Percentiles rank a stretch among this genome's conserved stretches.
Conservation (phyloP, 495 filamentous ascomycete genomes). For the Astrothelium macrocarpum region DNA sequence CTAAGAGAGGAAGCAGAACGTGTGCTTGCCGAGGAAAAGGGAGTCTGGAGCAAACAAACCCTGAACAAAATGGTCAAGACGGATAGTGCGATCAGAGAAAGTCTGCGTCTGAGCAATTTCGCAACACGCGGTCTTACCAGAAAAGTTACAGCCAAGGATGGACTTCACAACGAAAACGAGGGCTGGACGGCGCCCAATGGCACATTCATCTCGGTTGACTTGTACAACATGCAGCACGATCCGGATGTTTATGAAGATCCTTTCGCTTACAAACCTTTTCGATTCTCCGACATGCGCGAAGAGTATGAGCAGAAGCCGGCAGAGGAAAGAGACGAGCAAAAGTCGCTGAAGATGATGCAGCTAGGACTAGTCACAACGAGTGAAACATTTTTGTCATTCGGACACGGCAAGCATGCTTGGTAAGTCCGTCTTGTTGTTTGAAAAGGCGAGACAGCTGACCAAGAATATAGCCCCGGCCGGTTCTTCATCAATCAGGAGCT, state of each 20-base stretch:
- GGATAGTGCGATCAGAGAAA: conserved; percentile 37
- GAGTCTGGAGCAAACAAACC: conserved; percentile 10
- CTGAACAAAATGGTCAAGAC: conserved; percentile 30
- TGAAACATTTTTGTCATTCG: conserved; percentile 14
- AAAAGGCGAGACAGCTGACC: background rate
- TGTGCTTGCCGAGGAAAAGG: conserved; percentile 5
- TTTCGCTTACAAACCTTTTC: conserved; percentile 31
- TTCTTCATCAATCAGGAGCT: conserved; percentile 38
- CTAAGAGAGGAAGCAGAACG: conserved; percentile 9
- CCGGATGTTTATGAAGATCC: conserved; percentile 31
- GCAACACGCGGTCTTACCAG: conserved; percentile 34
- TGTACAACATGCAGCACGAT: conserved; percentile 34
- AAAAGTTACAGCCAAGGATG: conserved; percentile 31
- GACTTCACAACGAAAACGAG: conserved; percentile 28
- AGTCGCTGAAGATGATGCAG: conserved; percentile 2
- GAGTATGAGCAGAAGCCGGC: conserved; percentile 3
- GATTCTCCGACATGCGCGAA: conserved; percentile 24
- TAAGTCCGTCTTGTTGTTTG: conserved; percentile 14
- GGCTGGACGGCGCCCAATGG: conserved; percentile 31
- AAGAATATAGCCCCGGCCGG: conserved; percentile 26
- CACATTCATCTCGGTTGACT: conserved; percentile 32
- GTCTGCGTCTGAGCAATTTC: conserved; percentile 35
- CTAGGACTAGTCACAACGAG: background rate
- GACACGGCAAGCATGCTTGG: conserved; percentile 36
- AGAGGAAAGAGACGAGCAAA: background rate